Percentiles rank a stretch among this genome's conserved stretches.
phyloP scores from a whole-genome alignment of 306 rosid species.

The Cucurbita argyrosperma region DNA sequence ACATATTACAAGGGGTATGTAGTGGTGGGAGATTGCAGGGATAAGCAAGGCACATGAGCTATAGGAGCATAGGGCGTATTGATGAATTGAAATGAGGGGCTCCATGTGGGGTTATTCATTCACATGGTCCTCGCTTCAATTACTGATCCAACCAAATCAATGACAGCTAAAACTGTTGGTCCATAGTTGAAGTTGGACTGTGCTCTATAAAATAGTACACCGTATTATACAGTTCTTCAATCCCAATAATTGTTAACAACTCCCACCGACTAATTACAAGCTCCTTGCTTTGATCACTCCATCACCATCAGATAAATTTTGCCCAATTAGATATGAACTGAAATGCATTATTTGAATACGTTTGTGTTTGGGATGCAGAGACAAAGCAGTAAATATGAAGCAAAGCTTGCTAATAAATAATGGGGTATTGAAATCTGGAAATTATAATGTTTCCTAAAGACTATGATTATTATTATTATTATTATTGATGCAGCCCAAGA shows the following conservation, averaged over 20 bases:
- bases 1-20: background rate
- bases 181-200: background rate
- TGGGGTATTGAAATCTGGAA: background rate
- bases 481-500: background rate
- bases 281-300: background rate
- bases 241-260: background rate
- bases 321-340: background rate
- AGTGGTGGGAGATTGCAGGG: background rate
- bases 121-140: background rate
- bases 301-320: background rate
- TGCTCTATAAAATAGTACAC: background rate
- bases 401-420: background rate
- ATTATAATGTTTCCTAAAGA: background rate
- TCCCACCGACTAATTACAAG: background rate
- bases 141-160: background rate
- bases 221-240: background rate
- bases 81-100: background rate
- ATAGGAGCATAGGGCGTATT: background rate
- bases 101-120: background rate
- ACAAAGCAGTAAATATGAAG: background rate
- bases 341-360: background rate
- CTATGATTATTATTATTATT: too few species aligned
- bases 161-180: constrained; percentile 1
- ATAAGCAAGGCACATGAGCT: constrained; percentile 1
- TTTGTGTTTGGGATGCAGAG: background rate